A percentile compares a stretch with the other conserved stretches of the same genome.
phyloP scores from a whole-genome alignment of 495 filamentous ascomycete species.

The Lasiosphaeriaceae sp. region DNA sequence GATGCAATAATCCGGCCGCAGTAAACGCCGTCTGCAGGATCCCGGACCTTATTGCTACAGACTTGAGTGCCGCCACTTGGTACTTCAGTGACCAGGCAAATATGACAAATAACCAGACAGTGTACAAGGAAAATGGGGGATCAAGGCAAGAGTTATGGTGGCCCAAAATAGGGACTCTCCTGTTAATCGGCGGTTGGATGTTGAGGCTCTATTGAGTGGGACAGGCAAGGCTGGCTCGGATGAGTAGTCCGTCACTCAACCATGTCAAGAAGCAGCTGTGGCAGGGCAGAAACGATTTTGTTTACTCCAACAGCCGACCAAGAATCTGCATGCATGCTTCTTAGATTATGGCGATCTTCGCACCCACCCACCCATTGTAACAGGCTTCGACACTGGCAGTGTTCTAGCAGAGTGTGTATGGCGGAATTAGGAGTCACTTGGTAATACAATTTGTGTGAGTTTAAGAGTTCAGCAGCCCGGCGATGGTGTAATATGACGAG shows the following conservation, averaged over 20 bases:
- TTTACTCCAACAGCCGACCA: no score
- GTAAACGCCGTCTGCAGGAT: constrained; percentile 52
- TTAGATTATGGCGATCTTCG: no score
- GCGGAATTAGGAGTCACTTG: no score
- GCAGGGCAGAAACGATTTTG: no score
- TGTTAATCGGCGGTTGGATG: constrained; percentile 19
- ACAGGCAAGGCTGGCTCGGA: neutral
- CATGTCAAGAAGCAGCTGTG: no score
- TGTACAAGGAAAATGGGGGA: constrained; percentile 16
- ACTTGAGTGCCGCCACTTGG: constrained; percentile 38
- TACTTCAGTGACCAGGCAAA: constrained; percentile 58
- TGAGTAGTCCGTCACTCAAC: neutral
- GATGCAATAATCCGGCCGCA: constrained; percentile 45
- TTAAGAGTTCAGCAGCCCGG: no score
- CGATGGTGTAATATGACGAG: no score
- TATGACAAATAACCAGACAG: constrained; percentile 57
- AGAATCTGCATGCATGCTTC: no score
- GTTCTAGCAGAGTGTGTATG: no score
- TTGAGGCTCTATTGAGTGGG: constrained; percentile 9
- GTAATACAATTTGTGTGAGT: no score
- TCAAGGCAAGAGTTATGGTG: constrained; percentile 8
- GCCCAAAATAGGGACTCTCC: constrained; percentile 10
- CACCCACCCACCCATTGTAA: no score
- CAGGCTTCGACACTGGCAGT: no score
- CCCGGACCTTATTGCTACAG: constrained; percentile 47